Evolutionary conservation across 2,329 filamentous ascomycete genomes (phyloP).

Genomic region (Herpomyces periplanetae): DNA sequence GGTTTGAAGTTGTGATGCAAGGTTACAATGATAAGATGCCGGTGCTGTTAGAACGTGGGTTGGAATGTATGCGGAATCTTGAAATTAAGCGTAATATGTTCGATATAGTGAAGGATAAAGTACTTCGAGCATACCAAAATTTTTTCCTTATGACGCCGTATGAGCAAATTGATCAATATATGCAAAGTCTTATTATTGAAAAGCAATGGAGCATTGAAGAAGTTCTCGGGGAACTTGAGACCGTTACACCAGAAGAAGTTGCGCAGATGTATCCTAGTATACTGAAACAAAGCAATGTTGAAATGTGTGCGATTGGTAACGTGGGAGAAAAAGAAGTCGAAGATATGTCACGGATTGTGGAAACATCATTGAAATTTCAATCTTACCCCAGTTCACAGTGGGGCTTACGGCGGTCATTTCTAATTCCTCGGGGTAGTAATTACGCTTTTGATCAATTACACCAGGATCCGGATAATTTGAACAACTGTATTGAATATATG

Average conservation of each 20-base stretch:
- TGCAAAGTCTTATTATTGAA: slow-evolving; percentile 36
- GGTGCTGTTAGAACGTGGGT: slow-evolving; percentile 56
- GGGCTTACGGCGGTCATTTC: slow-evolving; percentile 31
- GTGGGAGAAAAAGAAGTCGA: slow-evolving; percentile 73
- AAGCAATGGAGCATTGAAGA: slow-evolving; percentile 42
- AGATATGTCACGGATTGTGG: slow-evolving; percentile 42
- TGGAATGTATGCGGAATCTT: slow-evolving; percentile 44
- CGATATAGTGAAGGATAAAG: slow-evolving; percentile 52
- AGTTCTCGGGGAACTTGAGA: slow-evolving; percentile 30
- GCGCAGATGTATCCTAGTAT: slow-evolving; percentile 38
- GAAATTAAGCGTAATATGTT: slow-evolving; percentile 59
- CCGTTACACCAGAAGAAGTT: slow-evolving; percentile 31
- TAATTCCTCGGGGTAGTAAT: slow-evolving; percentile 41
- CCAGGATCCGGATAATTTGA: slow-evolving; percentile 56
- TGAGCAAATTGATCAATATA: slow-evolving; percentile 48
- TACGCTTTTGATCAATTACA: slow-evolving; percentile 42
- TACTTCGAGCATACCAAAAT: slow-evolving; percentile 38
- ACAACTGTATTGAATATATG: slow-evolving; percentile 45
- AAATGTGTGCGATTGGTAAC: slow-evolving; percentile 63
- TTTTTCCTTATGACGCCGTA: slow-evolving; percentile 63
- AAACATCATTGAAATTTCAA: slow-evolving; percentile 32
- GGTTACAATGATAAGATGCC: slow-evolving; percentile 92
- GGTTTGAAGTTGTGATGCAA: slow-evolving; percentile 34
- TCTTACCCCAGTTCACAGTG: slow-evolving; percentile 35
- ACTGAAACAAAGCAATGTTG: slow-evolving; percentile 46